Evolutionary conservation across 1,284 basidiomycete species (phyloP), one percentile per base, ranked within the genome.

Genomic region (Polyporus tsugae): DNA sequence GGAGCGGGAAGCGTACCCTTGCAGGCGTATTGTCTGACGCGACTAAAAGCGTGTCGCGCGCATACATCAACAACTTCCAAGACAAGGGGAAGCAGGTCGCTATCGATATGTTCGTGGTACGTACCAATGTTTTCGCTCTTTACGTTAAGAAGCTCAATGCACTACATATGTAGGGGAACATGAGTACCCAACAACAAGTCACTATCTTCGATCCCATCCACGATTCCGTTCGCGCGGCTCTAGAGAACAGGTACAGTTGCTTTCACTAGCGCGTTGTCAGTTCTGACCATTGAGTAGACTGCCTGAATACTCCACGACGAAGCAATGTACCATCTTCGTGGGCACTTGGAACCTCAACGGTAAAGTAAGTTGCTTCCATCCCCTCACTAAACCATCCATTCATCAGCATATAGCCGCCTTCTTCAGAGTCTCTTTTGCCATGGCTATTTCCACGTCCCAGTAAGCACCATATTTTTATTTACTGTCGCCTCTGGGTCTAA

Each of bases 281-380:
- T 44, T 62, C 39, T 62, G 63, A 66, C 64, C 66, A 63, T 69
- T 57, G 42, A 63, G 33, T 66, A 95, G 96, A 59, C 76, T 93
- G 62, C 79, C 87, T 5, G 97, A 99, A 79, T 99, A 97, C 80
- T 97, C 97, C 0, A 88, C 90, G 0, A 89, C 88, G 7, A 90
- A 88, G 62, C 80, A 86, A n/a, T 89, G 93, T 66, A 87, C 86
- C 0, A 85, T 99, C 49, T 97, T 95, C 77, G 84, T 88, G 22
- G 97, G 98, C 5, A 99, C 97, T 1, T 99, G 95, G 94, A 99
- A 99, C 79, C 82, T 99, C 71, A 98, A 98, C 76, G 98, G 96
- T 59, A 87, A 88, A 79, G 94, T 95, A 75, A 73, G 85, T 78
- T 4, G 41, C 39, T 66, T 44, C 53, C 67, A 52, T 63, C 69